These are phyloP conservation scores for Sistotremastrum suecicum DNA, from an alignment of 768 basidiomycete species.

Conservation along the genomic window DNA sequence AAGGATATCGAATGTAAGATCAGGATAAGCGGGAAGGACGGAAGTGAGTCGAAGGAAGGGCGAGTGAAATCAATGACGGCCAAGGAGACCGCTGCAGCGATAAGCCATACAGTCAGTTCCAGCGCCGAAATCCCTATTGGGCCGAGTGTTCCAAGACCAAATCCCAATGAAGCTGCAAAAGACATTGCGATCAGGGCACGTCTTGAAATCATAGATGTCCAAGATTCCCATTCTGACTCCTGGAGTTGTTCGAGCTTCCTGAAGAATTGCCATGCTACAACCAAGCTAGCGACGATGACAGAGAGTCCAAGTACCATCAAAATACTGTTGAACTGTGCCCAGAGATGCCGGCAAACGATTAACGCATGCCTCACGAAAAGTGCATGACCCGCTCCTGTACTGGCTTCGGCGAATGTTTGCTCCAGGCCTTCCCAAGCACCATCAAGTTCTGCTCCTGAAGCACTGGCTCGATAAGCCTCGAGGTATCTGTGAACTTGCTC, in stretches of 20 bases:
- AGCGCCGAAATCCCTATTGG: too few relatives aligned
- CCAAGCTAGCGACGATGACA: slow-evolving; percentile 40
- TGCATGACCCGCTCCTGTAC: slow-evolving; percentile 1
- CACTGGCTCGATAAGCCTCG: slow-evolving; percentile 54
- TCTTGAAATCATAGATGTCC: slow-evolving; percentile 21
- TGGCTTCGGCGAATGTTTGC: slow-evolving; percentile 25
- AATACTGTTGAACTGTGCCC: slow-evolving; percentile 85
- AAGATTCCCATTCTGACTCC: slow-evolving; percentile 26
- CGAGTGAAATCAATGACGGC: slow-evolving; percentile 13
- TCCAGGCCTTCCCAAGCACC: slow-evolving; percentile 42
- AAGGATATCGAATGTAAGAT: slow-evolving; percentile 63
- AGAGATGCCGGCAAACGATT: slow-evolving; percentile 63
- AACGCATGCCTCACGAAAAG: slow-evolving; percentile 29
- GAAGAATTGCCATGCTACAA: slow-evolving; percentile 45
- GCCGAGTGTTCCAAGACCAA: neutral
- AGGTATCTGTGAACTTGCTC: slow-evolving; percentile 69
- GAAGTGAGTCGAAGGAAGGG: slow-evolving; percentile 2
- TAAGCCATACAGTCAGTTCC: slow-evolving; percentile 1
- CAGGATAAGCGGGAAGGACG: slow-evolving; percentile 30
- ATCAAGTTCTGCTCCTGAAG: slow-evolving; percentile 63
- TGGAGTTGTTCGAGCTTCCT: slow-evolving; percentile 25
- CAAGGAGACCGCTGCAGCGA: slow-evolving; percentile 22
- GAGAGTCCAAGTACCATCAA: slow-evolving; percentile 64
- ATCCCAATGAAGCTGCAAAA: neutral
- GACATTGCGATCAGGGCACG: slow-evolving; percentile 8